Evolutionary conservation across 2,329 filamentous ascomycete species (phyloP), one percentile per base, ranked within the genome.

Genomic region (Arthrobotrys megalospora): DNA sequence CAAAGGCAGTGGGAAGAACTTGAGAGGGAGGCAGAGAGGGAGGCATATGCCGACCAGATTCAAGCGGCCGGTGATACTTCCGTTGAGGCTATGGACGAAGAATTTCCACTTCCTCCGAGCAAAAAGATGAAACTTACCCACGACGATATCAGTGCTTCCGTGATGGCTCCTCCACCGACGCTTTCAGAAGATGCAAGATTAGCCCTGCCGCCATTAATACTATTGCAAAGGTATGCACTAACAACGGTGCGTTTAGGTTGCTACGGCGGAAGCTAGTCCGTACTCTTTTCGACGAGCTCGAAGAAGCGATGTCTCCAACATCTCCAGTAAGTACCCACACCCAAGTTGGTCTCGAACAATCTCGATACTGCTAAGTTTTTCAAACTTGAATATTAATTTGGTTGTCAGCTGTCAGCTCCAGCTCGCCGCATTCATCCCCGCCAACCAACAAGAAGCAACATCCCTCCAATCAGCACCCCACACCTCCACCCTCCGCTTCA

Each of bases 1-100:
- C n/a, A 38, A 32, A 70, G 14, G 24, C 60, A 60, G n/a, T 70
- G 66, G 73, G 66, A 65, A 24, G 73, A 77, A 28, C 52, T 71
- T 16, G 66, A 70, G 47, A 53, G 10, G n/a, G 60, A 77, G 28
- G 41, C 36, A 11, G 38, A 36, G n/a, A 43, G 43, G 14, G 66
- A 58, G 6, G 52, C 38, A 21, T 7, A 28, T n/a, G n/a, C 16
- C 12, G 19, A 14, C 12, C 21, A 28, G 7, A 1, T 38, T 21
- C 7, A 14, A 21, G n/a, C 14, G 8, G 24, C 10, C 7, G 34
- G 45, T 19, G 64, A 41, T 10, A n/a, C n/a, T 2, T 43, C 19
- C 11, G 6, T 21, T 21, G 16, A 48, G 21, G n/a, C 5, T 21
- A 55, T 45, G 41, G 38, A 21, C 11, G 24, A 24, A 24, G 19